phyloP scores from a whole-genome alignment of 192 early-diverging fungal genomes.

The Dissophora ornata region DNA sequence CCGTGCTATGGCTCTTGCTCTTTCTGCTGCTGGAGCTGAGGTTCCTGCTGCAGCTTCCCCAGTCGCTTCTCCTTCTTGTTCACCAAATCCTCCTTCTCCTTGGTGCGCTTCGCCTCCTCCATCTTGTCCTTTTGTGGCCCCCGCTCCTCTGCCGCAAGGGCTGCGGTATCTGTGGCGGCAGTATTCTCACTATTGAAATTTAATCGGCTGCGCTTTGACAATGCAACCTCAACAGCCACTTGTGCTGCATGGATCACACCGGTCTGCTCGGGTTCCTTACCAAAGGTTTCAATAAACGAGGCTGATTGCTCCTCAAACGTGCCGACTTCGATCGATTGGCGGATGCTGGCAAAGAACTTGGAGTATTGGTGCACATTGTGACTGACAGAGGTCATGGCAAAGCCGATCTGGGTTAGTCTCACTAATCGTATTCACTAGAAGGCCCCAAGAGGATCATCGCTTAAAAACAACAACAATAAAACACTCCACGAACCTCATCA shows the following conservation, averaged over 20 bases:
- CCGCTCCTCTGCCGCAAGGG: conserved; percentile 7
- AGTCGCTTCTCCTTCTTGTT: conserved; percentile 20
- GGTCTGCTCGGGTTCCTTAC: conserved; percentile 32
- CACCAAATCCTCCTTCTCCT: conserved; percentile 3
- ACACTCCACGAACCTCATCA: conserved; percentile 65
- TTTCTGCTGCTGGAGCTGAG: not conserved
- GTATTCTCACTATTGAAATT: conserved; percentile 3
- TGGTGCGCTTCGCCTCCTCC: not conserved
- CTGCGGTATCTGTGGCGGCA: not conserved
- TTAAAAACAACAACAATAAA: not conserved
- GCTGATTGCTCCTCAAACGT: conserved; percentile 28
- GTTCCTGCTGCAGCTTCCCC: conserved; percentile 4
- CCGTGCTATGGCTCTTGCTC: not conserved
- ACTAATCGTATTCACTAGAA: no score
- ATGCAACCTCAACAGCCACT: conserved; percentile 17
- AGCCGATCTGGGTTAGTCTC: no score
- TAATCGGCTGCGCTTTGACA: conserved; percentile 26
- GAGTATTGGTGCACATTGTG: conserved; percentile 55
- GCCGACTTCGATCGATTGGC: conserved; percentile 38
- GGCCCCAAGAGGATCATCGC: no score
- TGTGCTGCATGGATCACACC: conserved; percentile 39
- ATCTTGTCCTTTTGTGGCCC: conserved; percentile 4
- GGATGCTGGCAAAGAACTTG: conserved; percentile 46
- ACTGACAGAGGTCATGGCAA: no score
- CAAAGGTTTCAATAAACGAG: conserved; percentile 27